Conservation (phyloP, 805 yeast genomes). For the Metschnikowia peoriensis region DNA sequence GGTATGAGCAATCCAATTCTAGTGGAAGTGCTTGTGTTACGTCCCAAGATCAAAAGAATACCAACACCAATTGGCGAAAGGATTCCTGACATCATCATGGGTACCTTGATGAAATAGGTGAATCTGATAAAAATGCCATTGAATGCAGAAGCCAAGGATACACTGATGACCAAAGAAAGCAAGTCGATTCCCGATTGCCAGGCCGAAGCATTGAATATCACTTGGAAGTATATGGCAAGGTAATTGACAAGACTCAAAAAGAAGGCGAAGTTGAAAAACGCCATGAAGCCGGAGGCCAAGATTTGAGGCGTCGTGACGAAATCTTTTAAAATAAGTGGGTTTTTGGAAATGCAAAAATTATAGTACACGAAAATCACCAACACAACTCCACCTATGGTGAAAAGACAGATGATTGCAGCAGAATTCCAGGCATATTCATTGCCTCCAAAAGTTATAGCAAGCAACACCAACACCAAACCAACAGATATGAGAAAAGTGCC, state of each 20-base stretch:
- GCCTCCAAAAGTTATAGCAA: conserved; percentile 58
- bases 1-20: conserved; percentile 35
- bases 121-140: conserved; percentile 32
- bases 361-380: conserved; percentile 35
- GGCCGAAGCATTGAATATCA: conserved; percentile 32
- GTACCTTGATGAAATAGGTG: conserved; percentile 31
- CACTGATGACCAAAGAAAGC: conserved; percentile 34
- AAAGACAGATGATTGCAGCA: conserved; percentile 49
- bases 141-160: conserved; percentile 29
- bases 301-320: conserved; percentile 38
- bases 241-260: conserved; percentile 39
- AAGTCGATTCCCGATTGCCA: conserved; percentile 38
- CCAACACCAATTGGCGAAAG: conserved; percentile 37
- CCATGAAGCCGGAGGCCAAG: conserved; percentile 35
- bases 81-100: conserved; percentile 29
- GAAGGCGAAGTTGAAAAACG: conserved; percentile 34
- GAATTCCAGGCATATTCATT: conserved; percentile 51
- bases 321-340: conserved; percentile 47
- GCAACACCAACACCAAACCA: conserved; percentile 44
- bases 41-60: conserved; percentile 26
- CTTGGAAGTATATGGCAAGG: conserved; percentile 40
- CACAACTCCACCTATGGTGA: conserved; percentile 45
- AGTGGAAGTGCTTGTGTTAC: conserved; percentile 21
- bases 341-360: conserved; percentile 40
- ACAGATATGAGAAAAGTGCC: conserved; percentile 46